Conservation (phyloP, 169 alveolate genomes). For the Amoebophrya sp. region DNA sequence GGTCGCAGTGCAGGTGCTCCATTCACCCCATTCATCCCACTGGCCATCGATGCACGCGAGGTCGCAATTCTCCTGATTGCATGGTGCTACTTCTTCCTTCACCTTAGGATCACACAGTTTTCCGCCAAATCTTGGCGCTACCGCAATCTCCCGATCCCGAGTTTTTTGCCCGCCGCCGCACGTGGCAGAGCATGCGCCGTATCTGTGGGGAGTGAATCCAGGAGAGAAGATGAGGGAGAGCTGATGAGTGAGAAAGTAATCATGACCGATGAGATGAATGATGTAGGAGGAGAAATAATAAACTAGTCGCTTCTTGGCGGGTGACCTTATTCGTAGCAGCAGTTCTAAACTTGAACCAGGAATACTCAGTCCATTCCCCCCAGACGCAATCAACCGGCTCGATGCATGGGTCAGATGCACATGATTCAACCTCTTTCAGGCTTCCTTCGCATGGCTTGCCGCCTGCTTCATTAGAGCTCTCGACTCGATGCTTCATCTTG, state of each 20-base stretch:
- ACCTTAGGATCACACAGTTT: neutral
- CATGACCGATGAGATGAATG: too few species aligned
- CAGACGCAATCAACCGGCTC: neutral
- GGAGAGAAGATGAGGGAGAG: too few species aligned
- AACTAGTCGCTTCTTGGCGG: too few species aligned
- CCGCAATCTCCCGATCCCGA: neutral
- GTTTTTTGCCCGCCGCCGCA: neutral
- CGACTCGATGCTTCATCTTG: too few species aligned
- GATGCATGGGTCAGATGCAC: neutral
- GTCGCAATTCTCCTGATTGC: neutral
- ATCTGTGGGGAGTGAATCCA: too few species aligned
- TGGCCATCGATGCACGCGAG: neutral
- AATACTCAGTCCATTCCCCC: neutral
- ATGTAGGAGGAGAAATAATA: too few species aligned
- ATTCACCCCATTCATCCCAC: neutral
- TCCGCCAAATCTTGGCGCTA: neutral
- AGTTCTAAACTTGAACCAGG: too few species aligned
- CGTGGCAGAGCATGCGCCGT: neutral
- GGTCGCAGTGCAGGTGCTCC: neutral
- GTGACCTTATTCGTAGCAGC: too few species aligned
- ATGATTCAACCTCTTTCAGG: neutral
- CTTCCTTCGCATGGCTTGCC: neutral
- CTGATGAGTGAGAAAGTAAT: too few species aligned
- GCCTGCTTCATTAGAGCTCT: neutral
- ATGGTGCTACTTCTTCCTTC: neutral